A percentile compares a stretch with the other conserved stretches of the same genome.
Evolutionary conservation across 305 asterid species (phyloP).

Genomic region (Fraxinus xanthoxyloides): DNA sequence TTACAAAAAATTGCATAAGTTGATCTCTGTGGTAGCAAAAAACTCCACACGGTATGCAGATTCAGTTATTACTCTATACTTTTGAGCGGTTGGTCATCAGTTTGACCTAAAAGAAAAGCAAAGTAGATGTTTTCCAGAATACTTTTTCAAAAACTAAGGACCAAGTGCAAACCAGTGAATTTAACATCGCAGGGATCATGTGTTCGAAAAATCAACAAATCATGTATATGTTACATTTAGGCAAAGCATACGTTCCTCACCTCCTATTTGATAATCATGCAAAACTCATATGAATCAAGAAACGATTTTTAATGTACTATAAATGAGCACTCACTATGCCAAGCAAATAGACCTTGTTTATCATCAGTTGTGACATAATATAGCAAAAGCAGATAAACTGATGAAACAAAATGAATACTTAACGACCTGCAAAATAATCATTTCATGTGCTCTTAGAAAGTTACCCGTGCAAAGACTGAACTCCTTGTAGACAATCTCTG

Average conservation of each 20-base stretch:
- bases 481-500: constrained; percentile 48
- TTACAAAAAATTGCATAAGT: constrained; percentile 9
- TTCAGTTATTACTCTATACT: neutral
- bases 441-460: constrained; percentile 17
- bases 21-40: neutral
- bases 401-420: neutral
- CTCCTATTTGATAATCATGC: neutral
- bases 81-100: neutral
- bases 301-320: neutral
- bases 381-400: constrained; percentile 3
- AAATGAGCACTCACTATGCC: neutral
- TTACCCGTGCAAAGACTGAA: constrained; percentile 83
- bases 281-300: neutral
- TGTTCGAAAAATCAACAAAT: neutral
- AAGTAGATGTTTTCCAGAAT: neutral
- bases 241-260: neutral
- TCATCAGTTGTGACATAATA: neutral
- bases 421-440: neutral
- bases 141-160: neutral
- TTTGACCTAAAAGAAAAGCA: neutral
- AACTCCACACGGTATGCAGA: neutral
- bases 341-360: neutral
- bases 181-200: neutral
- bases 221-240: neutral
- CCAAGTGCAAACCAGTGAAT: neutral